A percentile compares a stretch with the other conserved stretches of the same genome.
phyloP scores from a whole-genome alignment of 2,329 filamentous ascomycete species.

The Coniochaeta hoffmannii region DNA sequence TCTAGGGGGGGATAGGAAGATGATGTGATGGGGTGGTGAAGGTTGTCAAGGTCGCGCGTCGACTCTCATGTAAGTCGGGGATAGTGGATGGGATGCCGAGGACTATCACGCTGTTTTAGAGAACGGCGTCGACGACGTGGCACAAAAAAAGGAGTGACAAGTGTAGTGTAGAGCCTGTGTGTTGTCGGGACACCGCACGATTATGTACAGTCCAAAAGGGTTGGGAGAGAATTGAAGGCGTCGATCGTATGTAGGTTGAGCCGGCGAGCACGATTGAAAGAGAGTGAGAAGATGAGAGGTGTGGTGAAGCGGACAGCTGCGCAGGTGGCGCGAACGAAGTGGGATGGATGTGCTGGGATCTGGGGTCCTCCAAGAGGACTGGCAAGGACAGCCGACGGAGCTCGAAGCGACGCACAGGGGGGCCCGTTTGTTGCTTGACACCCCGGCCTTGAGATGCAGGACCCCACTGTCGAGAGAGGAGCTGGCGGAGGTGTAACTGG shows the following conservation, averaged over 20 bases:
- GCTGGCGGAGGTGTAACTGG: background rate
- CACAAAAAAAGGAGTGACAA: background rate
- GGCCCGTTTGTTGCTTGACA: background rate
- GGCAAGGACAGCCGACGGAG: conserved; percentile 1
- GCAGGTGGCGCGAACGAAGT: conserved; percentile 2
- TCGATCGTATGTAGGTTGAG: background rate
- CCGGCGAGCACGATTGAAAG: background rate
- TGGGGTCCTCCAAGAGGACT: background rate
- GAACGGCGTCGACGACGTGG: background rate
- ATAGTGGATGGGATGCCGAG: background rate
- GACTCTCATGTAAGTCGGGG: conserved; percentile 1
- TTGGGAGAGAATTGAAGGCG: background rate
- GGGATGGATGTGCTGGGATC: background rate
- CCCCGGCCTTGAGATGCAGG: conserved; percentile 1
- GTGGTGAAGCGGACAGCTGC: background rate
- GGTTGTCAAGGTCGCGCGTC: background rate
- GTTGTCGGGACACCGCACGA: background rate
- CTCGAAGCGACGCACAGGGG: conserved; percentile 3
- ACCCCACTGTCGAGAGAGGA: background rate
- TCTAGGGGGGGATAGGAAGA: background rate
- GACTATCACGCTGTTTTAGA: background rate
- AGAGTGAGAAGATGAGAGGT: background rate
- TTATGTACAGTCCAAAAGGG: background rate
- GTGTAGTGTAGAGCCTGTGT: background rate
- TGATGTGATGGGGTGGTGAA: background rate